Conservation (phyloP, 495 filamentous ascomycete genomes). For the Hyaloscypha hepaticicola region DNA sequence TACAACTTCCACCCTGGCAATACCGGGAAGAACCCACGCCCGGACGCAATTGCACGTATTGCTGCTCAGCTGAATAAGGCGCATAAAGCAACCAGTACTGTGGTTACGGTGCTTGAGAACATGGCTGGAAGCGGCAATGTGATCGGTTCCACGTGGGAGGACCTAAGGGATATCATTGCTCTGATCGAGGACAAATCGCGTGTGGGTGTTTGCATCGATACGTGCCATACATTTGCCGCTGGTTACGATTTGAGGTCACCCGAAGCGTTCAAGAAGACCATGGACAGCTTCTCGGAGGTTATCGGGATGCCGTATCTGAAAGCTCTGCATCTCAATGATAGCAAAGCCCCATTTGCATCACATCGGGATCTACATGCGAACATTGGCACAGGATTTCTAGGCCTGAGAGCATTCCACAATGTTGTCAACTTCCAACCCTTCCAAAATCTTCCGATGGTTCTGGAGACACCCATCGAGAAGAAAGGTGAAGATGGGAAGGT, state of each 20-base stretch:
- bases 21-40: constrained; percentile 61
- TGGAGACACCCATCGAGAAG: constrained; percentile 89
- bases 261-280: constrained; percentile 66
- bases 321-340: constrained; percentile 91
- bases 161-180: constrained; percentile 79
- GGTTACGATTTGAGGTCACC: constrained; percentile 87
- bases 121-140: constrained; percentile 91
- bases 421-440: constrained; percentile 82
- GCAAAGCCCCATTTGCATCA: constrained; percentile 78
- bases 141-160: constrained; percentile 81
- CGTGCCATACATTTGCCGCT: constrained; percentile 90
- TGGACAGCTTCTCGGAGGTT: constrained; percentile 73
- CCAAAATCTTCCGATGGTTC: constrained; percentile 80
- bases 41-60: constrained; percentile 72
- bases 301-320: constrained; percentile 78
- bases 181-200: constrained; percentile 76
- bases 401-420: constrained; percentile 84
- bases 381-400: constrained; percentile 90
- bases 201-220: constrained; percentile 96
- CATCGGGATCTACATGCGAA: constrained; percentile 88
- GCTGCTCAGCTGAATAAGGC: constrained; percentile 77
- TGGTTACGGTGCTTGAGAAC: constrained; percentile 85
- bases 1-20: constrained; percentile 98
- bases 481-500: constrained; percentile 51
- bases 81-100: constrained; percentile 68